Evolutionary conservation across 208 protist species (phyloP).

Genomic region (Acanthamoeba pearcei): DNA sequence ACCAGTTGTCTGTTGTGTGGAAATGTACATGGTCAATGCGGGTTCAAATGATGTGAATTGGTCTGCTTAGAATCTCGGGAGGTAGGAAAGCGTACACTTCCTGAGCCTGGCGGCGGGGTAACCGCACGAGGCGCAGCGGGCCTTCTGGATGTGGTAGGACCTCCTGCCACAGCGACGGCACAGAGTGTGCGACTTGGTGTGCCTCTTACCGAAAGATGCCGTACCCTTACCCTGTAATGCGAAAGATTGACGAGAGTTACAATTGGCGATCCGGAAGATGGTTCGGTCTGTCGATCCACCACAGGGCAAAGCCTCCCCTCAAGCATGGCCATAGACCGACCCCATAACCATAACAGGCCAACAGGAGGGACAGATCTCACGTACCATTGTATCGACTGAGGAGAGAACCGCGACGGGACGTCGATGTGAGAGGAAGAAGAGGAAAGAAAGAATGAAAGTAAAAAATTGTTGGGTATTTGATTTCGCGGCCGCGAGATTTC

Average conservation of each 20-base stretch:
- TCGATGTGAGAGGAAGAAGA: constrained; percentile 46
- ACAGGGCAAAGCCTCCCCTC: no score
- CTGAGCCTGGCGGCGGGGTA: constrained; percentile 97
- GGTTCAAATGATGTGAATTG: neutral
- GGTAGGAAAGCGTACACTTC: constrained; percentile 84
- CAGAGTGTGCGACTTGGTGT: constrained; percentile 97
- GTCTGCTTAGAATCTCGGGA: neutral
- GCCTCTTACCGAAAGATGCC: constrained; percentile 90
- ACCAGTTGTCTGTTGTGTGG: constrained; percentile 95
- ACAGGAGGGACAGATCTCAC: neutral
- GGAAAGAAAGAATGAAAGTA: constrained; percentile 33
- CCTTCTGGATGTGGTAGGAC: constrained; percentile 98
- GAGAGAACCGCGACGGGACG: neutral
- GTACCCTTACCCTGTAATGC: constrained; percentile 93
- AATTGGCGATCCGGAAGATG: neutral
- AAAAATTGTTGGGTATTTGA: constrained; percentile 16
- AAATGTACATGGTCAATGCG: constrained; percentile 36
- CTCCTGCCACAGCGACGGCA: constrained; percentile 98
- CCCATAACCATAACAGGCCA: neutral
- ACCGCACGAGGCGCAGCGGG: constrained; percentile 98
- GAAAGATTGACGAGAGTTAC: neutral
- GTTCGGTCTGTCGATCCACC: no score
- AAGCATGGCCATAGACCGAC: neutral
- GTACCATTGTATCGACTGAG: constrained; percentile 59
- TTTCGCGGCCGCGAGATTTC: neutral